Base-by-base conservation (phyloP, 805 yeast species). In the Kodamaea fukazawae region DNA sequence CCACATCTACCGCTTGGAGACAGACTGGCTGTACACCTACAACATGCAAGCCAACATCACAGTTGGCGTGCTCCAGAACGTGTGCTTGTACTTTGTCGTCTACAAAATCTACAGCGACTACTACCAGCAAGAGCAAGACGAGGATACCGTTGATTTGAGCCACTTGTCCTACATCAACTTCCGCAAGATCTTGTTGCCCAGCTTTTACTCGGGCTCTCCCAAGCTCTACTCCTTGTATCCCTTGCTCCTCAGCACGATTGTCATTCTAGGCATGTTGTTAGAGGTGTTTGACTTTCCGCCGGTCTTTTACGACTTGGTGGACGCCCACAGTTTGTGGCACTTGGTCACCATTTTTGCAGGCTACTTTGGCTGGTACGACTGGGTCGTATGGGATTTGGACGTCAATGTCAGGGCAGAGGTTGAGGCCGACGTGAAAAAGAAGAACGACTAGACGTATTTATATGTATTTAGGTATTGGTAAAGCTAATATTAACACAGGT, bases 241-340 rank as follows among this genome's bases (percentile, higher is more conserved):
- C 8, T 47, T 69, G 31, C 34, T 63, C 11, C 54, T 67, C 30
- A 57, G 65, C 34, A 39, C 53, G 4, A 62, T 68, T 7, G 83
- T 90, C 8, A 53, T 77, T 2, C 50, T 75, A 16, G 97, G 96
- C 1, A 87, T 88, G 93, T 71, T 84, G n/a, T 75, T 91, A 48
- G 99, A 91, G 58, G 63, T 91, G 27, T 85, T 89, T 61, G 99
- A 91, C 61, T 93, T 93, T 58, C 76, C 95, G 4, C 93, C 86
- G 11, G 57, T 83, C 28, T 60, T 44, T 40, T 65, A 53, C 36
- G 84, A 74, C 49, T 71, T 86, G 36, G 54, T 93, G 0, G 99
- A 93, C 61, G 95, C 96, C 0, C 99, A 93, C 61, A 80, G 96
- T 0, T 54, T 91, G 32, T 93, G 99, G 99, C 99, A 93, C 59